A percentile compares a stretch with the other conserved stretches of the same genome.
These are phyloP conservation scores for Erysimum cheiranthoides DNA, from an alignment of 345 rosid genomes.

Conservation along the genomic window DNA sequence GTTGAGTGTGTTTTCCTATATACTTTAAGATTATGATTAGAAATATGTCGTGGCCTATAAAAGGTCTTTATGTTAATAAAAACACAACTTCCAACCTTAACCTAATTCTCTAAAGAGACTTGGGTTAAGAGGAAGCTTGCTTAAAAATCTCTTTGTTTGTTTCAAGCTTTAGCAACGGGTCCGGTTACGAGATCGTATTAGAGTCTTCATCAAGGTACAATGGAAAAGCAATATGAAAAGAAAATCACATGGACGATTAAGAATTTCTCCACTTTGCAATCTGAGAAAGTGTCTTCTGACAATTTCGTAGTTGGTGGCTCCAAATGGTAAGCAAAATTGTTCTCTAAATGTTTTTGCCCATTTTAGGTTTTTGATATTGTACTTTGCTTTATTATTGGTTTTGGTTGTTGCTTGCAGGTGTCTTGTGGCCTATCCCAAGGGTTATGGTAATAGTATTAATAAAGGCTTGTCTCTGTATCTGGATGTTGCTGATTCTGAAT, in stretches of 20 bases:
- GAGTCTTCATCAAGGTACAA: background rate
- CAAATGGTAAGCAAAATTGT: background rate
- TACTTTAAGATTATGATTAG: too few species aligned
- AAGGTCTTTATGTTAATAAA: too few species aligned
- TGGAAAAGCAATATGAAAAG: background rate
- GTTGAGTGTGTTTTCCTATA: too few species aligned
- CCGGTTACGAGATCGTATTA: too few species aligned
- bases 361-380: background rate
- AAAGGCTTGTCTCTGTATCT: background rate
- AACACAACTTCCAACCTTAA: too few species aligned
- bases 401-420: background rate
- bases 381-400: background rate
- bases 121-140: too few species aligned
- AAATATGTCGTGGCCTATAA: too few species aligned
- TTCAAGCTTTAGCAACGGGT: too few species aligned
- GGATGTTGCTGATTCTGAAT: background rate
- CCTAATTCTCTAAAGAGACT: too few species aligned
- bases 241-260: background rate
- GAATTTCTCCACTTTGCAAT: background rate
- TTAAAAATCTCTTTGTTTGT: too few species aligned
- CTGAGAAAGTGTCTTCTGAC: background rate
- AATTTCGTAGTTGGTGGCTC: background rate
- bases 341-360: background rate
- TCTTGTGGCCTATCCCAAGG: background rate
- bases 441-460: accelerated